A percentile compares a stretch with the other conserved stretches of the same genome.
These are phyloP conservation scores for Cucumis sativus DNA, from an alignment of 306 rosid genomes.

Conservation along the genomic window Cucumber_9930_V3 NC_026659.2:1096001-1096500, in stretches of 20 bases:
- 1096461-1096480: conserved; percentile 36
- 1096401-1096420: conserved; percentile 4
- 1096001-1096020: neutral
- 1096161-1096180: neutral
- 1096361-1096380: neutral
- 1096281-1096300: neutral
- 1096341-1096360: conserved; percentile 11
- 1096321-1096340: neutral
- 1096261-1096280: neutral
- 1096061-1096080: neutral
- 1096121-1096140: neutral
- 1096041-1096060: neutral
- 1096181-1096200: neutral
- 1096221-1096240: neutral
- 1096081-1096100: neutral
- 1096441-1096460: conserved; percentile 48
- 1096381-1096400: neutral
- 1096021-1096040: neutral
- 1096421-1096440: conserved; percentile 14
- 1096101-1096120: neutral
- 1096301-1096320: neutral
- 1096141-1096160: neutral
- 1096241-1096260: neutral
- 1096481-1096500: conserved; percentile 23
- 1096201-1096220: neutral